A percentile compares a stretch with the other conserved stretches of the same genome.
Conservation (phyloP, 352 stramenopile species). For the Blastocystis sp. region DNA sequence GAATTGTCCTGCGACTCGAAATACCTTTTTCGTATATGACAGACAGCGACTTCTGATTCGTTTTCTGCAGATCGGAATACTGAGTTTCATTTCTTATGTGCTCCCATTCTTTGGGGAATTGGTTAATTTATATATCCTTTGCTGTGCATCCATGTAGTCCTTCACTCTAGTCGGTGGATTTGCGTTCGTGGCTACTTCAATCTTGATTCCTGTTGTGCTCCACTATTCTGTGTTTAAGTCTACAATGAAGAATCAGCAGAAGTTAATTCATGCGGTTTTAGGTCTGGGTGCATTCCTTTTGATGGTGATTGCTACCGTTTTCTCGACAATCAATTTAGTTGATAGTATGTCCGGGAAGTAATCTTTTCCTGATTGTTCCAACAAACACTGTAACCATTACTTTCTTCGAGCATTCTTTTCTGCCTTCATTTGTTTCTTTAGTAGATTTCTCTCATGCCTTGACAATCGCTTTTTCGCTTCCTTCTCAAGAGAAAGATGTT, state of each 20-base stretch:
- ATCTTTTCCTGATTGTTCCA: not conserved
- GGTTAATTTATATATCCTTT: constrained; percentile 57
- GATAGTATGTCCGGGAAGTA: not conserved
- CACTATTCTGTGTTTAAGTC: constrained; percentile 28
- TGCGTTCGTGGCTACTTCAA: constrained; percentile 38
- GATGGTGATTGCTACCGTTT: constrained; percentile 28
- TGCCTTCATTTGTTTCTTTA: not conserved
- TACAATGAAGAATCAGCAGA: not conserved
- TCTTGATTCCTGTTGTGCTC: constrained; percentile 30
- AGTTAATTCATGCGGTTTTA: not conserved
- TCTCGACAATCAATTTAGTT: not conserved
- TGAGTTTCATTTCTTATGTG: constrained; percentile 11
- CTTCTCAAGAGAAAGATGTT: not conserved
- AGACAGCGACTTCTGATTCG: not conserved
- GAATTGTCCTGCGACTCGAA: not conserved
- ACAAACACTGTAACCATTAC: not conserved
- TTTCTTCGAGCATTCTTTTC: not conserved
- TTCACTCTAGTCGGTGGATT: constrained; percentile 52
- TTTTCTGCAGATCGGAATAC: not conserved
- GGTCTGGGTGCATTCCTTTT: constrained; percentile 15
- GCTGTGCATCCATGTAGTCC: not conserved
- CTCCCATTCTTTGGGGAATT: constrained; percentile 35
- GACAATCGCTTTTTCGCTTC: not conserved
- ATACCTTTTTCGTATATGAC: not conserved
- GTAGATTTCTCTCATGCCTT: not conserved